phyloP scores from a whole-genome alignment of 2,329 filamentous ascomycete genomes.

The Huntiella bhutanensis region DNA sequence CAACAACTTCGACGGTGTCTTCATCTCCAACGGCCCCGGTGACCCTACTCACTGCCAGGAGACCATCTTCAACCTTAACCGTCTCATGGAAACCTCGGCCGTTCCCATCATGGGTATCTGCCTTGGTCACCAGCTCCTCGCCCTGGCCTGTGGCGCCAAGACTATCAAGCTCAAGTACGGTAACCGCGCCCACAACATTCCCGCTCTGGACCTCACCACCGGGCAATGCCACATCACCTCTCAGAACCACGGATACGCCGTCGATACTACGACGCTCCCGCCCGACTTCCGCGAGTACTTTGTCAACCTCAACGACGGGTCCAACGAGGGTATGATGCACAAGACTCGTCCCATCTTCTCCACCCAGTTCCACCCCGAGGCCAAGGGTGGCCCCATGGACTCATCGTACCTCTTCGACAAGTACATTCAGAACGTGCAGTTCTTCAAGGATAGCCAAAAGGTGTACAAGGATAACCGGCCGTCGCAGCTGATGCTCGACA shows the following conservation, averaged over 20 bases:
- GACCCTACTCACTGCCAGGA: conserved; percentile 93
- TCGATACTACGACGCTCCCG: conserved; percentile 67
- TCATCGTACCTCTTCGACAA: conserved; percentile 91
- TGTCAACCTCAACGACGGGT: conserved; percentile 91
- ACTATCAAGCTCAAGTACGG: conserved; percentile 99
- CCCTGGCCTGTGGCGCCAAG: conserved; percentile 67
- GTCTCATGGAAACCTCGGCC: conserved; percentile 78
- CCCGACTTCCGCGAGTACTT: conserved; percentile 95
- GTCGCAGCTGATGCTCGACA: conserved; percentile 70
- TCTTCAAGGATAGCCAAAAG: conserved; percentile 70
- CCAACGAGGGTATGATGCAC: conserved; percentile 96
- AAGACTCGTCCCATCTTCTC: conserved; percentile 92
- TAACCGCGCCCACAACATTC: conserved; percentile 97
- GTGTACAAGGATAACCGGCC: conserved; percentile 75
- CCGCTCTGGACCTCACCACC: conserved; percentile 80
- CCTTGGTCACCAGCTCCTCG: conserved; percentile 88
- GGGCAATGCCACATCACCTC: conserved; percentile 96
- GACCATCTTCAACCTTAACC: conserved; percentile 79
- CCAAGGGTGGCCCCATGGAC: conserved; percentile 91
- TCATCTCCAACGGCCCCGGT: conserved; percentile 97
- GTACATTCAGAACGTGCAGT: conserved; percentile 75
- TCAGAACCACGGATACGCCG: conserved; percentile 96
- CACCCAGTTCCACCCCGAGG: conserved; percentile 97
- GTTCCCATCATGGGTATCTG: conserved; percentile 96
- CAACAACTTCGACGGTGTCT: conserved; percentile 93